Evolutionary conservation across 2,329 filamentous ascomycete genomes (phyloP).

Genomic region (Epicoccum nigrum): DNA sequence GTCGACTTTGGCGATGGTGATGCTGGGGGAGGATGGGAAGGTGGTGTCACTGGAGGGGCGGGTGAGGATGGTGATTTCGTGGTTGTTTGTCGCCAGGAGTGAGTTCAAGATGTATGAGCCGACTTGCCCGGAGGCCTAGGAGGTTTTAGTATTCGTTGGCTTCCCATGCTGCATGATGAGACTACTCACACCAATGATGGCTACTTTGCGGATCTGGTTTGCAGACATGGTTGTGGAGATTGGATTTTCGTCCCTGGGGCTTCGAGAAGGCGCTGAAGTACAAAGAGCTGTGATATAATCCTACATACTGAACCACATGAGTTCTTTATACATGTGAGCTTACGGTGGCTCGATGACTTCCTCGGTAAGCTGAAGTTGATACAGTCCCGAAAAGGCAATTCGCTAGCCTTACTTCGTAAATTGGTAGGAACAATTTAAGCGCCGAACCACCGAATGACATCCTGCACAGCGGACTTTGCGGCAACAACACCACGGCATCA

Average conservation of each 20-base stretch:
- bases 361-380: not conserved
- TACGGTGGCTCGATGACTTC: not conserved
- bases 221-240: not conserved
- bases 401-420: constrained; percentile 7
- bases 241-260: not conserved
- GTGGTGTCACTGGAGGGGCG: constrained; percentile 49
- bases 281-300: not conserved
- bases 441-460: constrained; percentile 2
- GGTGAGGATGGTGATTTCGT: constrained; percentile 49
- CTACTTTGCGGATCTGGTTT: constrained; percentile 34
- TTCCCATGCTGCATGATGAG: not conserved
- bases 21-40: constrained; percentile 49
- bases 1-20: constrained; percentile 47
- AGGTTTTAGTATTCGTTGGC: constrained; percentile 5
- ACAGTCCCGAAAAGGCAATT: not conserved
- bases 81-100: constrained; percentile 39
- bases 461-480: constrained; percentile 1
- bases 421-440: not conserved
- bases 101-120: constrained; percentile 47
- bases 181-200: constrained; percentile 46
- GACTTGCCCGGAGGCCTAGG: constrained; percentile 45
- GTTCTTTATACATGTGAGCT: not conserved
- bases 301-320: not conserved
- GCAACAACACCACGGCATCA: not conserved
- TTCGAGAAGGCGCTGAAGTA: not conserved